These are phyloP conservation scores for Rhexocercosporidium sp. DNA, from an alignment of 2,329 filamentous ascomycete species.

Conservation along the genomic window DNA sequence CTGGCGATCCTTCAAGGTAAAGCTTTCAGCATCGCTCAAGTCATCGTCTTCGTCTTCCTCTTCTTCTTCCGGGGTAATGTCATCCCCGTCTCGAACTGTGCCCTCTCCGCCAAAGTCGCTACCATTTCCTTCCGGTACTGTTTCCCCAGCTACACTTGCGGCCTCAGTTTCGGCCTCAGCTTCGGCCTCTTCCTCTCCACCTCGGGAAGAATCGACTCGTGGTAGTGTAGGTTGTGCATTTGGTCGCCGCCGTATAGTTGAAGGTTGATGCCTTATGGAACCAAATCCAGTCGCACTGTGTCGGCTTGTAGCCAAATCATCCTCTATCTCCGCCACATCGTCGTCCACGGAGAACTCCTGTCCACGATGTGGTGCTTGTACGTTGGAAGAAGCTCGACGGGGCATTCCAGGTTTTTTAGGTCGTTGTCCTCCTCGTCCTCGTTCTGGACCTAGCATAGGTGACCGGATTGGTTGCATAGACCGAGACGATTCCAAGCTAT, in stretches of 20 bases:
- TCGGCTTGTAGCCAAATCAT: slow-evolving; percentile 57
- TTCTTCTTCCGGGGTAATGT: slow-evolving; percentile 47
- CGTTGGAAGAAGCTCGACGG: slow-evolving; percentile 76
- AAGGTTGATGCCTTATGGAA: slow-evolving; percentile 52
- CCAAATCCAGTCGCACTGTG: slow-evolving; percentile 47
- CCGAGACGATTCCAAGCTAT: slow-evolving; percentile 40
- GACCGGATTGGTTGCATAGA: slow-evolving; percentile 37
- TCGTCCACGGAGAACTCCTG: slow-evolving; percentile 93
- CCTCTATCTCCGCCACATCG: slow-evolving; percentile 78
- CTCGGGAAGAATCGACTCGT: slow-evolving; percentile 54
- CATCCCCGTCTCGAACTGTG: slow-evolving; percentile 42
- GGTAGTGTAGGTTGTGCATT: slow-evolving; percentile 51
- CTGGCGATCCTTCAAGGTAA: slow-evolving; percentile 95
- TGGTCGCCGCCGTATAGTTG: slow-evolving; percentile 55
- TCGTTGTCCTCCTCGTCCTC: slow-evolving; percentile 43
- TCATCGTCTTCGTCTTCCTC: slow-evolving; percentile 71
- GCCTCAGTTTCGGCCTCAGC: slow-evolving; percentile 27
- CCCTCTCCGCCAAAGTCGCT: slow-evolving; percentile 34
- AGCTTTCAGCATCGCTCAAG: slow-evolving; percentile 93
- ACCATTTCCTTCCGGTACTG: slow-evolving; percentile 17
- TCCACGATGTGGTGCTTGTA: slow-evolving; percentile 75
- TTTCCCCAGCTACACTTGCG: slow-evolving; percentile 28
- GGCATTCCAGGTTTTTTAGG: slow-evolving; percentile 70
- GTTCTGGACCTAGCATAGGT: slow-evolving; percentile 42
- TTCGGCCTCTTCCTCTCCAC: slow-evolving; percentile 47